Evolutionary conservation across 2,329 filamentous ascomycete genomes (phyloP), one percentile per base, ranked within the genome.

Genomic region (Endothia cerciana): DNA sequence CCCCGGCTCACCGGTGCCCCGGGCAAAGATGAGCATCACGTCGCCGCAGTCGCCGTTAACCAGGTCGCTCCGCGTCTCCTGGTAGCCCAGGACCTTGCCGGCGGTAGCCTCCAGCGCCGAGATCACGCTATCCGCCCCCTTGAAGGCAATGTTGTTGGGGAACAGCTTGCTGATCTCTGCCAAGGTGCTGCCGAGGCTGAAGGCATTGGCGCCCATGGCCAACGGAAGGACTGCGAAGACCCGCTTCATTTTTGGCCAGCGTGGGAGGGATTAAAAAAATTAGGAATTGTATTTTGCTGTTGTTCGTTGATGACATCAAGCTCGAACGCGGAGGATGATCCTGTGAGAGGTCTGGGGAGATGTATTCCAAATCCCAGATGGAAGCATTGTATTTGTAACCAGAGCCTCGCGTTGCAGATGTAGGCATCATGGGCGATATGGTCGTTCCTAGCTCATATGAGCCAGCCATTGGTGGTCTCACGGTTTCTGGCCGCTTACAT

Each of bases 1-100:
- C 17, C 72, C 72, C 0, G 65, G 62, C 51, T 75, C 73, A 11
- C 65, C 69, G 2, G 73, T 75, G 8, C 73, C 74, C n/a, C 74
- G 68, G 28, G 73, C 73, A 56, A 73, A 75, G 28, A 75, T 65
- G 22, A 75, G 65, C 43, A 70, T 70, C n/a, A 74, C 55, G 62
- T 70, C 68, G 3, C 69, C 49, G 63, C 68, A 68, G 22, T 40
- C 45, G 36, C 56, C 60, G 5, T 68, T 36, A 8, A 55, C 51
- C 5, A 68, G 57, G 51, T 68, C 66, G 13, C 60, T 55, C 33
- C 58, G 56, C 19, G 66, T 66, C 36, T 61, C 65, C 36, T 60
- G n/a, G 60, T 66, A 63, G 8, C 61, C 66, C n/a, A 58, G 22
- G 25, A 45, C 41, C 11, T 60, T n/a, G 1, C 63, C 66, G 4